These are phyloP conservation scores for Hyparrhenia diplandra DNA, from an alignment of 176 grass and related monocot genomes.

Conservation along the genomic window DNA sequence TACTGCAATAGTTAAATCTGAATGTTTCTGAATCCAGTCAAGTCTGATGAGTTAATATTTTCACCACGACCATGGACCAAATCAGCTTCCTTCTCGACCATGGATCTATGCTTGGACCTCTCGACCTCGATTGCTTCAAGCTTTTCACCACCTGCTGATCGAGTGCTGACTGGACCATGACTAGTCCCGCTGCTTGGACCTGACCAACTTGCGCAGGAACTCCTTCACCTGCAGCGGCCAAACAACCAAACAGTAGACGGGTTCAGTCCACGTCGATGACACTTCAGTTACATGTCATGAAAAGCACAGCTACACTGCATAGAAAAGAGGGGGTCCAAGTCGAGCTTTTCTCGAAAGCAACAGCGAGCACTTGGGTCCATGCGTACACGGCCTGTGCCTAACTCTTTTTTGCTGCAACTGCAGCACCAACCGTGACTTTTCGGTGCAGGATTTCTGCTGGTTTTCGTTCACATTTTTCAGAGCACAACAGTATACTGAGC, in stretches of 20 bases:
- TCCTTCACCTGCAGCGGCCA: conserved; percentile 23
- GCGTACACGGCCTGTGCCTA: conserved; percentile 4
- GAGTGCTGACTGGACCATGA: neutral
- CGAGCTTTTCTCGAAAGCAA: neutral
- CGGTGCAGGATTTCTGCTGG: neutral
- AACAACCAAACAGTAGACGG: neutral
- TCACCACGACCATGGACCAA: neutral
- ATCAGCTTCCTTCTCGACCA: neutral
- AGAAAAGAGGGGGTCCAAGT: neutral
- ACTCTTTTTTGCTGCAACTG: neutral
- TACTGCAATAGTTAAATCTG: neutral
- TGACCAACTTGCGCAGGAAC: conserved; percentile 29
- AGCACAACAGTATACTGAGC: neutral
- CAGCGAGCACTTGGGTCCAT: neutral
- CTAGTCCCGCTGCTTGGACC: neutral
- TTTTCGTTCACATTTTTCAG: neutral
- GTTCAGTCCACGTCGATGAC: neutral
- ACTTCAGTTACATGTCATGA: neutral
- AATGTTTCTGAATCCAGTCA: neutral
- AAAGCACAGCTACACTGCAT: neutral
- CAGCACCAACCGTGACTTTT: neutral
- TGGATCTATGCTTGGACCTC: neutral
- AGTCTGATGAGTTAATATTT: neutral
- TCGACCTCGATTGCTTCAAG: neutral
- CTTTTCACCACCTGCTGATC: neutral